phyloP scores from a whole-genome alignment of 306 rosid genomes.

The Malus orientalis region DNA sequence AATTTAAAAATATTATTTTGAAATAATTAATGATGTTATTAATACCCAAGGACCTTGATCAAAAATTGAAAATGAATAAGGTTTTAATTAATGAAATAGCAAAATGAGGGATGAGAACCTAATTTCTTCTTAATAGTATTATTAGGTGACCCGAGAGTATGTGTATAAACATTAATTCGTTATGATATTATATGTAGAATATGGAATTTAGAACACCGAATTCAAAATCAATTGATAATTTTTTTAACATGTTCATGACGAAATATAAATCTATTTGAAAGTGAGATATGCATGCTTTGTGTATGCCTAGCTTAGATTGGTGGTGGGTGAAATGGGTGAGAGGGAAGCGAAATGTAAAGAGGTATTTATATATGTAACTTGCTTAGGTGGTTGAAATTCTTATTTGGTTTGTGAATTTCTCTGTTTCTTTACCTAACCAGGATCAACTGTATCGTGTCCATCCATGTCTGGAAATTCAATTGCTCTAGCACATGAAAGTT shows the following conservation, averaged over 20 bases:
- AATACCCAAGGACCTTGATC: no score
- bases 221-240: not conserved
- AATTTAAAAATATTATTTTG: no score
- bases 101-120: no score
- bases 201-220: not conserved
- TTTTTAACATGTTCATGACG: not conserved
- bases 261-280: not conserved
- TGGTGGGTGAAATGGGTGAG: not conserved
- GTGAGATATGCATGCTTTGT: not conserved
- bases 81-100: no score
- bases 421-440: not conserved
- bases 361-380: not conserved
- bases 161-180: not conserved
- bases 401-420: not conserved
- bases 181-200: no score
- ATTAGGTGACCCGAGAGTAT: not conserved
- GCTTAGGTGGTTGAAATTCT: not conserved
- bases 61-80: no score
- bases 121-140: no score
- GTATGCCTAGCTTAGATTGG: not conserved
- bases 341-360: not conserved
- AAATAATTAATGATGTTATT: no score
- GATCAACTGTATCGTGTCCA: not conserved
- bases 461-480: not conserved
- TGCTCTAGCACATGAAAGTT: not conserved